A percentile compares a stretch with the other conserved stretches of the same genome.
phyloP scores from a whole-genome alignment of 2,329 filamentous ascomycete species.

The Diaporthe ilicicola region DNA sequence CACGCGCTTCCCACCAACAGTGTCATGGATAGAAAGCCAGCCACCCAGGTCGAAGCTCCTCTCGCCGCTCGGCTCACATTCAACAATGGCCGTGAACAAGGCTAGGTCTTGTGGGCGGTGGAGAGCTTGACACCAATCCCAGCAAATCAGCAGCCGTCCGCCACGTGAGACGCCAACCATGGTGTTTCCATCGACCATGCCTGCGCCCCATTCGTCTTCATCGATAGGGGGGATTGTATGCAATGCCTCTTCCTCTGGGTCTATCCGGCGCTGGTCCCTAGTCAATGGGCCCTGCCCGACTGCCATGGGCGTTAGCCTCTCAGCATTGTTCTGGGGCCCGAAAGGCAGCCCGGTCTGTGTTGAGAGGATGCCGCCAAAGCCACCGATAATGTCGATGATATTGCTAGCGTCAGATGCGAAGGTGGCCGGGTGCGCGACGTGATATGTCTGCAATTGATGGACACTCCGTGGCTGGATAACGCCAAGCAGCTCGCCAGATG shows the following conservation, averaged over 20 bases:
- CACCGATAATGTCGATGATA: slow-evolving; percentile 20
- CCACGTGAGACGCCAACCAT: slow-evolving; percentile 54
- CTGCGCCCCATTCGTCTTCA: slow-evolving; percentile 57
- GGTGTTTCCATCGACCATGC: slow-evolving; percentile 50
- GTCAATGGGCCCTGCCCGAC: slow-evolving; percentile 27
- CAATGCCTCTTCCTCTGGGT: not conserved
- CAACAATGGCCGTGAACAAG: slow-evolving; percentile 45
- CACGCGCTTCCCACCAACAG: slow-evolving; percentile 41
- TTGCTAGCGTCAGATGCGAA: slow-evolving; percentile 31
- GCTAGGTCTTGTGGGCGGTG: slow-evolving; percentile 38
- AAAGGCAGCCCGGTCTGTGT: slow-evolving; percentile 9
- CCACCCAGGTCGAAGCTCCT: slow-evolving; percentile 54
- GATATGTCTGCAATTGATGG: not conserved
- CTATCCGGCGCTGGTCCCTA: not conserved
- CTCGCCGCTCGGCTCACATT: slow-evolving; percentile 50
- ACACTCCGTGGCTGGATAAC: slow-evolving; percentile 40
- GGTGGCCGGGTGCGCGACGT: slow-evolving; percentile 37
- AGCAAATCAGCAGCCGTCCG: slow-evolving; percentile 53
- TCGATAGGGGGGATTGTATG: slow-evolving; percentile 35
- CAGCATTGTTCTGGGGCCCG: slow-evolving; percentile 33
- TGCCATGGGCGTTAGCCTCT: slow-evolving; percentile 41
- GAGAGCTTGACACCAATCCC: slow-evolving; percentile 51
- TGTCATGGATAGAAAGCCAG: slow-evolving; percentile 52
- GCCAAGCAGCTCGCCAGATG: slow-evolving; percentile 48
- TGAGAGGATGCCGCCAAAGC: slow-evolving; percentile 1